Conservation (phyloP, 768 basidiomycete genomes). For the Tylopilus subfusipes region DNA sequence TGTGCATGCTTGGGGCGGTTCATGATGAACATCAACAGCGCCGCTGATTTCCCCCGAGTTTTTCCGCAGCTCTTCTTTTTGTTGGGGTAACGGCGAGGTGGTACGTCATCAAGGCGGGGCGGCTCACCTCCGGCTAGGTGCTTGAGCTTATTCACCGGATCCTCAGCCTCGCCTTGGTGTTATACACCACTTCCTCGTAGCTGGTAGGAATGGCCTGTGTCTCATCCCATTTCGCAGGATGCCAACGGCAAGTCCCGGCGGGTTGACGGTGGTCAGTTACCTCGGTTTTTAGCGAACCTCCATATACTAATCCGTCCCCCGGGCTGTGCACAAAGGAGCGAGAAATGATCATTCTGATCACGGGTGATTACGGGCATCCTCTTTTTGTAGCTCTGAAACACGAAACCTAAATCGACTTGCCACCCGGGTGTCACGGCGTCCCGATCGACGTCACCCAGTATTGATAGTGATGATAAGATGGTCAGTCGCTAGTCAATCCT, state of each 20-base stretch:
- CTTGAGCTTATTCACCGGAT: constrained; percentile 10
- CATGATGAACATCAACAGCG: neutral
- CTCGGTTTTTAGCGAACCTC: neutral
- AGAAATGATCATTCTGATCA: neutral
- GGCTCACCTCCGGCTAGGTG: constrained; percentile 10
- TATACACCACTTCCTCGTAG: too few relatives aligned
- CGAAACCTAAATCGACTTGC: constrained; percentile 1
- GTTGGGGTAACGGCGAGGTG: constrained; percentile 14
- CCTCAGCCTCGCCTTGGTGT: neutral
- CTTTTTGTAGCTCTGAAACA: constrained; percentile 7
- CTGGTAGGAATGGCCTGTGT: too few relatives aligned
- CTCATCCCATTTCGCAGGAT: neutral
- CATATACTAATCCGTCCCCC: neutral
- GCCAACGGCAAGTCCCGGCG: neutral
- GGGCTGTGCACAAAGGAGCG: neutral
- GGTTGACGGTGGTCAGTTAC: neutral
- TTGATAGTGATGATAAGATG: neutral
- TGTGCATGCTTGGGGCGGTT: neutral
- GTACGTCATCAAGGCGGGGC: constrained; percentile 12
- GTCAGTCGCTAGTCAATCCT: neutral
- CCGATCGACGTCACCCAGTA: neutral
- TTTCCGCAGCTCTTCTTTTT: constrained; percentile 9
- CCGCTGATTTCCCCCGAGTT: neutral
- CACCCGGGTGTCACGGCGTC: neutral
- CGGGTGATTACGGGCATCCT: neutral